Evolutionary conservation across 208 protist genomes (phyloP), one percentile per base, ranked within the genome.

Genomic region (Acanthamoeba culbertsoni): DNA sequence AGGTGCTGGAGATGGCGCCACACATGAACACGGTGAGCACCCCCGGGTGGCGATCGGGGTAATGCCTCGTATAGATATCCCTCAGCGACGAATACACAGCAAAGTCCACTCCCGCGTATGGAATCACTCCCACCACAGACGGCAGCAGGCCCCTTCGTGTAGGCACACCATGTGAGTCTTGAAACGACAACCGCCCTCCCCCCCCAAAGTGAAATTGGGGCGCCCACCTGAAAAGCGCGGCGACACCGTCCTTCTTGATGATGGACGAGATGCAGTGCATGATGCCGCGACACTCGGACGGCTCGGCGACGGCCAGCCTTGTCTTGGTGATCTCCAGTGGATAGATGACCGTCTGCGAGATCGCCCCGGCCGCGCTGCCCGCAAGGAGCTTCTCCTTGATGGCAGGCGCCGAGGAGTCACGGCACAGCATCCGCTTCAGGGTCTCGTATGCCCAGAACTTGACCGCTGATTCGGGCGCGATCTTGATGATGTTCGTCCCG

Each of bases 301-400:
- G 68, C 45, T 4, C 23, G 40, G 91, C 89, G 37, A 88, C 53
- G 40, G 91, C 71, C 6, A 93, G 71, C 26, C 91, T 26, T 10
- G 91, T 93, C 91, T 93, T 93, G n/a, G 75, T 93, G 40, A 88
- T 93, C 59, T 93, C 91, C 10, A 93, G 91, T 4, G 91, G 91
- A 37, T 93, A 93, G 55, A 93, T 88, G 37, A 68, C 45, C 20
- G 63, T 92, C 62, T 92, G 86, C n/a, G 86, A 92, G 40, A 92
- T 59, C 10, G 62, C 86, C 18, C 86, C 86, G 28, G 86, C 86
- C 26, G 48, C 48, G 43, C 86, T 92, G 46, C 86, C 91, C 0
- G 91, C 68, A 12, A 93, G 33, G 37, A 93, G 68, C 48, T 88
- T 93, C 20, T 93, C 91, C 18, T 75, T 40, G 35, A 88, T 68